Base-by-base conservation (phyloP, 805 yeast species). In the Cyberlindnera maclurae region DNA sequence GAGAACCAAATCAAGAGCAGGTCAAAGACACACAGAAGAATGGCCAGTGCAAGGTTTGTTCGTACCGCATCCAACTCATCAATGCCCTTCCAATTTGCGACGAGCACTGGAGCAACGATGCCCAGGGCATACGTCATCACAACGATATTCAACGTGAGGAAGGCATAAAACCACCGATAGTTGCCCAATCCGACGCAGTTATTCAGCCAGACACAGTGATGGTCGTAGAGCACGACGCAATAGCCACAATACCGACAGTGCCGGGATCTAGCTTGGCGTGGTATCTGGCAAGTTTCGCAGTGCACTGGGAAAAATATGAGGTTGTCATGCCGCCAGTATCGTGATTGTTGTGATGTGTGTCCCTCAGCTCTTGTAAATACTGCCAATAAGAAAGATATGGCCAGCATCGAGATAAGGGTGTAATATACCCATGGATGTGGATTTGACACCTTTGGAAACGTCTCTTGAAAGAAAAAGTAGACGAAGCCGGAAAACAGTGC, bases 171-270 rank as follows among this genome's bases (percentile, higher is more conserved):
- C 68, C 73, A 80, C 29, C 67, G 57, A 55, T 71, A 77, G 54
- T 85, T 85, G 33, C 71, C 67, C 45, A 65, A 63, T 0, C 94
- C 95, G 32, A 85, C 71, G 55, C 95, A 86, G 50, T 78, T 83
- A 52, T 83, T 80, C 34, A 84, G 57, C 77, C 84, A 77, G 28
- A 73, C 54, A 50, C 90, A 82, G 56, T 82, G 89, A 54, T 82
- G 90, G 50, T 86, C 96, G 49, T 75, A 81, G 34, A 71, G 50
- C 10, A 73, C 57, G 5, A 82, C 66, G 54, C 96, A 86, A 3
- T 60, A 55, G 38, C 73, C 73, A 57, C 95, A 86, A 5, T 70
- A 66, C 5, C 73, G 65, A 51, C 95, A 86, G 60, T 86, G 95
- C 43, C 80, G 78, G 0, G 93, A 68, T 29, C 95, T 61, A 0